These are phyloP conservation scores for Boletellus ananas DNA, from an alignment of 768 basidiomycete genomes.

Conservation along the genomic window DNA sequence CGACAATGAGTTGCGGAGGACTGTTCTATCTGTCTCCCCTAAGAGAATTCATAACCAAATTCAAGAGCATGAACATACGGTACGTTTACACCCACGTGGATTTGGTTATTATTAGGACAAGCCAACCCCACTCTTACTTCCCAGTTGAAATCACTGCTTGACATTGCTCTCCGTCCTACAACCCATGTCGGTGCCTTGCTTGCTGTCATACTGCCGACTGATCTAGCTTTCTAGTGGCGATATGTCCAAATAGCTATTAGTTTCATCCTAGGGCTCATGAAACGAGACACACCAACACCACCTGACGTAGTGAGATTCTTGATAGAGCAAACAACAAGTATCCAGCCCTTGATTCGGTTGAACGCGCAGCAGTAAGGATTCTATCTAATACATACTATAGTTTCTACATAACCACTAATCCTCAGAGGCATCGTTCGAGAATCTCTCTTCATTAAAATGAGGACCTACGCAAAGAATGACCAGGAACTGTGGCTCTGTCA, in stretches of 20 bases:
- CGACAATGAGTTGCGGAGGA: conserved; percentile 40
- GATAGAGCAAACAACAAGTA: conserved; percentile 61
- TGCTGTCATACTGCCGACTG: neutral
- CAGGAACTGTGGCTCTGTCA: conserved; percentile 72
- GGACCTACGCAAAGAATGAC: conserved; percentile 59
- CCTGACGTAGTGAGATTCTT: conserved; percentile 60
- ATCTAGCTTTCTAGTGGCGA: conserved; percentile 57
- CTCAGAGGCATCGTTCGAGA: conserved; percentile 64
- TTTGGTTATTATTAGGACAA: neutral
- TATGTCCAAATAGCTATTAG: conserved; percentile 70
- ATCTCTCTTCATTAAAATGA: conserved; percentile 66
- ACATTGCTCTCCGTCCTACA: conserved; percentile 53
- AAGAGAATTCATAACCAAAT: conserved; percentile 44
- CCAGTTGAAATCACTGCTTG: conserved; percentile 59
- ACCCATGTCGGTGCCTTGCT: conserved; percentile 60
- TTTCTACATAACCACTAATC: neutral
- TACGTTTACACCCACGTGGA: conserved; percentile 25
- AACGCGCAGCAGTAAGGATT: conserved; percentile 55
- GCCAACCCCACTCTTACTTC: conserved; percentile 2
- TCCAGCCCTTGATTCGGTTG: conserved; percentile 65
- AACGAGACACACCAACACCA: conserved; percentile 55
- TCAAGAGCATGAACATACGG: conserved; percentile 47
- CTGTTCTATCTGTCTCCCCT: conserved; percentile 41
- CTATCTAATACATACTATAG: neutral
- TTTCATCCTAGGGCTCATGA: conserved; percentile 58